Conservation (phyloP, 129 eudicot genomes). For the Tagetes erecta region DNA sequence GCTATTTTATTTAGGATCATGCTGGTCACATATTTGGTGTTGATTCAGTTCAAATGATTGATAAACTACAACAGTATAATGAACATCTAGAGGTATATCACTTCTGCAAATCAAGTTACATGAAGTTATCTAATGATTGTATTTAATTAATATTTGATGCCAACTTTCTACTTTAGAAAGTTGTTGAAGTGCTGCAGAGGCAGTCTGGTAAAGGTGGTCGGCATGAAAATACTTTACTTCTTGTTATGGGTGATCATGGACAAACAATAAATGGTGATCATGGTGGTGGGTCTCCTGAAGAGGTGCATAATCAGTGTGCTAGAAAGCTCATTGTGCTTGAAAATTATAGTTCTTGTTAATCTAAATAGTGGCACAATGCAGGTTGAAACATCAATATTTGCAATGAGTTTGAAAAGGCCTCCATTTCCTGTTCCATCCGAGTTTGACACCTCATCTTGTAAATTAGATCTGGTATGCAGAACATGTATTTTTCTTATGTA, state of each 20-base stretch:
- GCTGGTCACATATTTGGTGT: conserved; percentile 99
- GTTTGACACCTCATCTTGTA: conserved; percentile 63
- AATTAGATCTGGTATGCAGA: conserved; percentile 63
- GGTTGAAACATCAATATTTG: conserved; percentile 97
- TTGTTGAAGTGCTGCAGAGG: conserved; percentile 68
- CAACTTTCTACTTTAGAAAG: conserved; percentile 53
- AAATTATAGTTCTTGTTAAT: conserved; percentile 1
- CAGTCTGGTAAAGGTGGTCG: conserved; percentile 79
- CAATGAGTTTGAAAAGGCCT: conserved; percentile 68
- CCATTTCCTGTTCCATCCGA: conserved; percentile 43
- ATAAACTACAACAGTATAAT: conserved; percentile 89
- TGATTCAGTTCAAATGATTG: conserved; percentile 77
- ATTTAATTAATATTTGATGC: background rate
- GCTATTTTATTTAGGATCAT: conserved; percentile 71
- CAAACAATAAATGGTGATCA: conserved; percentile 98
- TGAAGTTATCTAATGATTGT: background rate
- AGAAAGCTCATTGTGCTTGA: conserved; percentile 2
- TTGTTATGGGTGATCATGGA: conserved; percentile 99
- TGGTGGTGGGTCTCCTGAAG: conserved; percentile 97
- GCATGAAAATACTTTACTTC: conserved; percentile 88
- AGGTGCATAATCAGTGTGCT: conserved; percentile 49
- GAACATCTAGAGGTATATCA: conserved; percentile 57
- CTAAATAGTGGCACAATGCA: conserved; percentile 41
- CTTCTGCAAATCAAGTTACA: conserved; percentile 17
- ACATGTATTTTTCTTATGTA: background rate